These are phyloP conservation scores for Colletotrichum eleusines DNA, from an alignment of 2,329 filamentous ascomycete genomes.

Conservation along the genomic window DNA sequence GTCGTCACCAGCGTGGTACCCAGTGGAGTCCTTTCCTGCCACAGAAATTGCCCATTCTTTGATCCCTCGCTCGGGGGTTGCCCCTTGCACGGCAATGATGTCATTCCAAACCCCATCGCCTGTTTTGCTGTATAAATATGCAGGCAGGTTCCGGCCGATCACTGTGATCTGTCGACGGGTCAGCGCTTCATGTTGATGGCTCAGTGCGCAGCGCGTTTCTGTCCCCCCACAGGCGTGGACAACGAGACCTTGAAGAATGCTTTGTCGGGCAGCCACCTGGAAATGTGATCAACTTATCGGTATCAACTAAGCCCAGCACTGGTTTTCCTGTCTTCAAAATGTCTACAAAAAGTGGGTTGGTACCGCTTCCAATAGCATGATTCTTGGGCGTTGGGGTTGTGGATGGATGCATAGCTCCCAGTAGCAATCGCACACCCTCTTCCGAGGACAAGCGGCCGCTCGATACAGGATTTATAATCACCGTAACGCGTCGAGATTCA, in stretches of 20 bases:
- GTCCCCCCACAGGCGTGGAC: neutral
- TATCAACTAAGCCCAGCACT: neutral
- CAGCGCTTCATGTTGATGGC: too few species aligned
- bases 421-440: neutral
- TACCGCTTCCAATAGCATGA: conserved; percentile 12
- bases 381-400: neutral
- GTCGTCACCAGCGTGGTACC: conserved; percentile 10
- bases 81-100: conserved; percentile 24
- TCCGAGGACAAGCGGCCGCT: neutral
- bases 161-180: neutral
- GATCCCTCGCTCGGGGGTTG: neutral
- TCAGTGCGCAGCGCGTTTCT: neutral
- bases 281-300: neutral
- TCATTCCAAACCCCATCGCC: conserved; percentile 27
- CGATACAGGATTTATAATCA: conserved; percentile 7
- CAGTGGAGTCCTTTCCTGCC: conserved; percentile 8
- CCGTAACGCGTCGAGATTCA: conserved; percentile 19
- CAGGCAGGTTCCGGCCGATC: conserved; percentile 37
- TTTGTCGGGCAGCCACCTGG: neutral
- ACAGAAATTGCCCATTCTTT: neutral
- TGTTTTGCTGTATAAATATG: conserved; percentile 31
- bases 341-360: neutral
- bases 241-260: neutral
- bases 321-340: neutral
- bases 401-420: conserved; percentile 3